Percentiles rank a stretch among this genome's conserved stretches.
phyloP scores from a whole-genome alignment of 139 green algal species.

The Tetradesmus obliquus region DNA sequence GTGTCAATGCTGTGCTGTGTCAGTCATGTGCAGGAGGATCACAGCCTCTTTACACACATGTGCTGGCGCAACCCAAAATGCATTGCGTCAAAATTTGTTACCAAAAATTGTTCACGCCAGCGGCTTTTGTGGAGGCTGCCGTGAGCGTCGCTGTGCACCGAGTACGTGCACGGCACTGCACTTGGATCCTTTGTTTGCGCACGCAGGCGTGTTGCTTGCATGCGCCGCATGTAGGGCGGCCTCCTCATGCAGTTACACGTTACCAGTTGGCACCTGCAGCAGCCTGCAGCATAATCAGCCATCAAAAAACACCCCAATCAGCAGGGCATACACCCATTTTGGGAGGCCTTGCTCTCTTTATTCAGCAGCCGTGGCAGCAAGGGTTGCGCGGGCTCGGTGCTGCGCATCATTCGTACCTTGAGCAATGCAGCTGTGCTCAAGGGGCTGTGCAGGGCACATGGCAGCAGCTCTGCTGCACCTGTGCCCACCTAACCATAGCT shows the following conservation, averaged over 20 bases:
- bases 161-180: neutral
- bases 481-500: neutral
- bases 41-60: neutral
- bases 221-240: neutral
- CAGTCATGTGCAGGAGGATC: neutral
- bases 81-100: neutral
- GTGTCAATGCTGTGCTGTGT: neutral
- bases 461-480: neutral
- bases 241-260: neutral
- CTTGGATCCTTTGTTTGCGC: neutral
- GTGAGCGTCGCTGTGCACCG: neutral
- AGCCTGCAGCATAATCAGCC: neutral
- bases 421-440: neutral
- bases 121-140: neutral
- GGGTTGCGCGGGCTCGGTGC: neutral
- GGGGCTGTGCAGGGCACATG: neutral
- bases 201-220: neutral
- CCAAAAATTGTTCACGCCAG: neutral
- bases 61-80: neutral
- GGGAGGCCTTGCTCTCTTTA: neutral
- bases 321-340: neutral
- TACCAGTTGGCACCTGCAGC: neutral
- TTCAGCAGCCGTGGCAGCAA: neutral
- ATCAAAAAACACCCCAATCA: neutral
- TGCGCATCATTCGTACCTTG: neutral